Evolutionary conservation across 1,284 basidiomycete species (phyloP), one percentile per base, ranked within the genome.

Genomic region (Boletellus deceptivus): DNA sequence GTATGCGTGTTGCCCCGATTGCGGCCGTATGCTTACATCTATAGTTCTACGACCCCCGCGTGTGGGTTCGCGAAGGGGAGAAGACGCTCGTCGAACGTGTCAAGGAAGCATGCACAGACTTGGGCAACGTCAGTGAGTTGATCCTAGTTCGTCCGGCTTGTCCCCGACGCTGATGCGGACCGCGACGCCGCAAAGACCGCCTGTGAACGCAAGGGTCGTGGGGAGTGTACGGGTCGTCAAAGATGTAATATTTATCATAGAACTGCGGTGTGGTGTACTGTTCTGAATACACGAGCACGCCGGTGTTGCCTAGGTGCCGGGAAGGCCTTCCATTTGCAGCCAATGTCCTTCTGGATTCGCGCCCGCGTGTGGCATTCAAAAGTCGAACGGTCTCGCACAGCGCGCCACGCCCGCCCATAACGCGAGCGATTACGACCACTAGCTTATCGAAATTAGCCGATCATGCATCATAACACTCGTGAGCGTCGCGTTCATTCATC

Each of bases 11-110:
- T 25, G 6, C 6, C 20, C 6, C n/a, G 45, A 40, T 13, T 29
- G 14, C 24, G 24, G 41, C 4, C n/a, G 41, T 22, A 14, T 0
- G 17, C 46, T 42, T 25, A 55, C 13, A 3, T 25, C 10, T n/a
- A 10, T 58, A 90, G 87, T 88, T 72, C 77, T 95, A 94, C 74
- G 93, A 95, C 72, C 92, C 92, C 52, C 91, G 95, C 79, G 89
- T 96, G 57, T 98, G 95, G 95, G 91, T 98, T 43, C 90, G 96
- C 65, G 94, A 98, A 77, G 95, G 95, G 59, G 97, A 99, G 78
- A 95, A 97, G 85, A 98, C 94, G 22, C 84, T 99, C 64, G 52
- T 72, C 46, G 82, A 73, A 58, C 92, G 97, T 67, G 92, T 96
- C 75, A 91, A 93, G 75, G 88, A 91, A 72, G 95, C 97, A 34